These are phyloP conservation scores for Fusarium nanum DNA, from an alignment of 2,329 filamentous ascomycete species.

Conservation along the genomic window DNA sequence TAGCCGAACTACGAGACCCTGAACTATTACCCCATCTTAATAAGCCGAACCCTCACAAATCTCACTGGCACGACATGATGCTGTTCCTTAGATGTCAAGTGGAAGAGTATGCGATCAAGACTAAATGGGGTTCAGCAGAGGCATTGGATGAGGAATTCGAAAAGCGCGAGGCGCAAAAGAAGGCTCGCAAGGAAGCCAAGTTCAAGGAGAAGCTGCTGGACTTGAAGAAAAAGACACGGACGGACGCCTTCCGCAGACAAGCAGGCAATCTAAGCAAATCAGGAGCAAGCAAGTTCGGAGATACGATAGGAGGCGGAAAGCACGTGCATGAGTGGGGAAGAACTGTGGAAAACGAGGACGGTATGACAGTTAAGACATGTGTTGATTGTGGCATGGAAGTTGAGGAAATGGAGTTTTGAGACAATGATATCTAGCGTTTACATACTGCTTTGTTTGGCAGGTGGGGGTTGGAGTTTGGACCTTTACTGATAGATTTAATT, in stretches of 20 bases:
- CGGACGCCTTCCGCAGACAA: conserved; percentile 86
- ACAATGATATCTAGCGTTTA: conserved; percentile 44
- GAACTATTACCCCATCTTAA: conserved; percentile 88
- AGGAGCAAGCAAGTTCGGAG: conserved; percentile 75
- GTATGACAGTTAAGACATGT: conserved; percentile 85
- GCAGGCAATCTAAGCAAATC: conserved; percentile 67
- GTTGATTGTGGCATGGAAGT: conserved; percentile 81
- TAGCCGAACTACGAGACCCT: conserved; percentile 89
- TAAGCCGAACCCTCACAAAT: conserved; percentile 93
- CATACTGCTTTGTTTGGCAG: neutral
- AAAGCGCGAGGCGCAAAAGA: conserved; percentile 80
- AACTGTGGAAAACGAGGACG: conserved; percentile 74
- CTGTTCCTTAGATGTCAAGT: conserved; percentile 93
- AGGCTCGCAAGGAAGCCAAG: conserved; percentile 87
- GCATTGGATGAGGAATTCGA: conserved; percentile 90
- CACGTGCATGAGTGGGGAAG: conserved; percentile 92
- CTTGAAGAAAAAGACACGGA: conserved; percentile 90
- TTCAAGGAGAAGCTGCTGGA: conserved; percentile 91
- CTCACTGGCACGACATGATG: conserved; percentile 99
- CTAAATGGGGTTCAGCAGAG: conserved; percentile 91
- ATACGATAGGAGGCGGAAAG: conserved; percentile 74
- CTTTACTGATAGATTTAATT: neutral
- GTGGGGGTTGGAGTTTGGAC: neutral
- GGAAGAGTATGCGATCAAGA: conserved; percentile 89
- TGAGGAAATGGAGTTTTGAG: conserved; percentile 74